Evolutionary conservation across 768 basidiomycete genomes (phyloP).

Genomic region (Macrolepiota fuliginosa): DNA sequence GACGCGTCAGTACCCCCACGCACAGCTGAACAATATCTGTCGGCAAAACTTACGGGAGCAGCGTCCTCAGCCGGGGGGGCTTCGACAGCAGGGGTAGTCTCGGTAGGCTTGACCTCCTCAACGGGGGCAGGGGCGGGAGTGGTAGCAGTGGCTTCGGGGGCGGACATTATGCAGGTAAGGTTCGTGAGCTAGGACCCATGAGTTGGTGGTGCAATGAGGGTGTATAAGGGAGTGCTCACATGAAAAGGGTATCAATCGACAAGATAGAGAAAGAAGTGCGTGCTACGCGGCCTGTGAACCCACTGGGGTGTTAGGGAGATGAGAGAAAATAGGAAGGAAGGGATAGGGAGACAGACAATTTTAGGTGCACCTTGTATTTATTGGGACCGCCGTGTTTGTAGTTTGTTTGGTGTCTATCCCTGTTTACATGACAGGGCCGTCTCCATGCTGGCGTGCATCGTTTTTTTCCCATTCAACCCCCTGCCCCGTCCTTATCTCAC

Average conservation of each 20-base stretch:
- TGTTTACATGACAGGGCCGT: conserved; percentile 34
- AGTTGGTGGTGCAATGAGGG: conserved; percentile 16
- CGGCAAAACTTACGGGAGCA: conserved; percentile 34
- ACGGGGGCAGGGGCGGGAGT: conserved; percentile 40
- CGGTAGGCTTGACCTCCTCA: conserved; percentile 41
- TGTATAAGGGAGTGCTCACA: conserved; percentile 31
- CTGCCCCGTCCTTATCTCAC: conserved; percentile 1
- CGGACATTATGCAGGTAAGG: conserved; percentile 79
- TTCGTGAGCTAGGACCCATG: conserved; percentile 46
- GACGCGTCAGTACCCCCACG: conserved; percentile 1
- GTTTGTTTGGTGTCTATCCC: conserved; percentile 39
- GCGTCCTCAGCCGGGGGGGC: conserved; percentile 35
- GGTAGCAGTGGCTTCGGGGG: conserved; percentile 53
- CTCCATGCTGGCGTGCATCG: conserved; percentile 11
- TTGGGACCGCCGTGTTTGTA: conserved; percentile 41
- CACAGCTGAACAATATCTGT: not conserved
- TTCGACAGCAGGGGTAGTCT: conserved; percentile 31
- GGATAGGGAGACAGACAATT: conserved; percentile 42
- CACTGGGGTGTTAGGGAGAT: conserved; percentile 34
- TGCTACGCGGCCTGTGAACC: conserved; percentile 53
- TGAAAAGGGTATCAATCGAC: conserved; percentile 51
- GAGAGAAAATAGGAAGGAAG: conserved; percentile 62
- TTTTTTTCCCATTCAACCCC: not conserved
- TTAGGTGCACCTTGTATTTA: conserved; percentile 39
- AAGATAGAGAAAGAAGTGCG: conserved; percentile 52